Percentiles rank a stretch among this genome's conserved stretches.
phyloP scores from a whole-genome alignment of 2,329 filamentous ascomycete genomes.

The Diplodia mutila region DNA sequence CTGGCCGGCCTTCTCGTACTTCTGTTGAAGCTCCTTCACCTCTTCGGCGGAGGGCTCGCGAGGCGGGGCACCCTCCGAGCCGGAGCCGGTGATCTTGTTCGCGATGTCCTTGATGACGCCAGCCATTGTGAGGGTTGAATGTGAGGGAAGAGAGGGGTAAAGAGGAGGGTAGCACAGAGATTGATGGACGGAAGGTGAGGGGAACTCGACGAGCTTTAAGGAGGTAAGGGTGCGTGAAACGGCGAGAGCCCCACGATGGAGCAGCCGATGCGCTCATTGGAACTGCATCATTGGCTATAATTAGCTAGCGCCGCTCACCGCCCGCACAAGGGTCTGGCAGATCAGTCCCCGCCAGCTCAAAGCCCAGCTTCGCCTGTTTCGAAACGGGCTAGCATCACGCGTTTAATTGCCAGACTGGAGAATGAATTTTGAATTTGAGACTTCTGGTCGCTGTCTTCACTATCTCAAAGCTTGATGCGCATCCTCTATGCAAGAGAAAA shows the following conservation, averaged over 20 bases:
- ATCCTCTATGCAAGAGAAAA: neutral
- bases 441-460: neutral
- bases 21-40: constrained; percentile 68
- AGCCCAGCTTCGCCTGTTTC: constrained; percentile 14
- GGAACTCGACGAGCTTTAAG: constrained; percentile 22
- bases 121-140: constrained; percentile 11
- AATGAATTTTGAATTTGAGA: neutral
- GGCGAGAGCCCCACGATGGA: constrained; percentile 26
- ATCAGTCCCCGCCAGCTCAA: constrained; percentile 16
- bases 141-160: neutral
- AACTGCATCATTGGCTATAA: constrained; percentile 24
- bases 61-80: constrained; percentile 37
- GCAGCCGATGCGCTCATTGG: constrained; percentile 20
- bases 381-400: neutral
- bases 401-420: neutral
- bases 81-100: constrained; percentile 37
- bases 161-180: neutral
- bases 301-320: constrained; percentile 26
- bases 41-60: constrained; percentile 67
- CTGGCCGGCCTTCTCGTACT: constrained; percentile 75
- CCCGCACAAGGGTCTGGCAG: constrained; percentile 21
- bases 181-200: constrained; percentile 17
- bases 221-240: constrained; percentile 26
- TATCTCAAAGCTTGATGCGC: neutral
- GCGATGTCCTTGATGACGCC: constrained; percentile 24